A percentile compares a stretch with the other conserved stretches of the same genome.
Evolutionary conservation across 2,329 filamentous ascomycete genomes (phyloP).

Genomic region (Rutstroemia sp.): DNA sequence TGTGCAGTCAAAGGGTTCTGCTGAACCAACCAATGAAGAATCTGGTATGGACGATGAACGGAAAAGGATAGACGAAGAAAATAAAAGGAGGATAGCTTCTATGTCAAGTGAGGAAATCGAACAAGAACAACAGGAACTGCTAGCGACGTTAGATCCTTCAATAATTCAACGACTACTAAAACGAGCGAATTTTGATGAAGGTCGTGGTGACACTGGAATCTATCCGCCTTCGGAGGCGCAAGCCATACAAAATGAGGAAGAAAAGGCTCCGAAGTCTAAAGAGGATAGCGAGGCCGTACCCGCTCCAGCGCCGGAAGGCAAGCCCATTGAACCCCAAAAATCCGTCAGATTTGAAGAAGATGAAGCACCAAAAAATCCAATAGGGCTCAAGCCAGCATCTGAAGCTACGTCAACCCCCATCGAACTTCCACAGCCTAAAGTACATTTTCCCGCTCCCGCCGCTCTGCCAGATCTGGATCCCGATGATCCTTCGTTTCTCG

Average conservation of each 20-base stretch:
- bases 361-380: constrained; percentile 35
- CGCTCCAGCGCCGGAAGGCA: constrained; percentile 20
- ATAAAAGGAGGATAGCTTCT: constrained; percentile 59
- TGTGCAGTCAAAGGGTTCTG: constrained; percentile 12
- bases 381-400: constrained; percentile 30
- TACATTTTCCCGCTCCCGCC: constrained; percentile 36
- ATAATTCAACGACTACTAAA: constrained; percentile 68
- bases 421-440: constrained; percentile 35
- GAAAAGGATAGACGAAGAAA: constrained; percentile 73
- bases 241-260: not conserved
- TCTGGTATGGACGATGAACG: constrained; percentile 49
- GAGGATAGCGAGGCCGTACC: constrained; percentile 10
- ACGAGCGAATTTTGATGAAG: constrained; percentile 29
- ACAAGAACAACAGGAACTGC: constrained; percentile 70
- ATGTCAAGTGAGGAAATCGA: constrained; percentile 84
- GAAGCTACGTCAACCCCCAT: constrained; percentile 48
- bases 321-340: constrained; percentile 34
- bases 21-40: constrained; percentile 16
- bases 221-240: constrained; percentile 10
- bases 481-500: constrained; percentile 72
- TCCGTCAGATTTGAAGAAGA: constrained; percentile 33
- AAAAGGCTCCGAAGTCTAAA: not conserved
- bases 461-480: constrained; percentile 71
- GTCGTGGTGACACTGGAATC: constrained; percentile 27
- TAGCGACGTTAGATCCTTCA: constrained; percentile 65